Evolutionary conservation across 129 eudicot species (phyloP).

Genomic region (Erigeron canadensis): DNA sequence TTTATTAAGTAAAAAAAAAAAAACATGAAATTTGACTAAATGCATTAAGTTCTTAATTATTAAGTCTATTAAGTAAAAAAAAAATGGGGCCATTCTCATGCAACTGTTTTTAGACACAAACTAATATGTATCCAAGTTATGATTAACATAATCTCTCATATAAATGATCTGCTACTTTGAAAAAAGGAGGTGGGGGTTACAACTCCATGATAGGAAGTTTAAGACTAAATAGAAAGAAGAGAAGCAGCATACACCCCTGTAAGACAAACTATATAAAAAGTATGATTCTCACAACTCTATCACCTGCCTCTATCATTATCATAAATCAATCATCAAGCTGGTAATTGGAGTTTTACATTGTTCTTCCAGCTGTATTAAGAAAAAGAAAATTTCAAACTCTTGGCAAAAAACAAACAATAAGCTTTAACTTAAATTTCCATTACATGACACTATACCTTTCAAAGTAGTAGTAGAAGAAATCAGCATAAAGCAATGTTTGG

Average conservation of each 20-base stretch:
- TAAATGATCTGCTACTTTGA: constrained; percentile 23
- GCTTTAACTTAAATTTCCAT: not conserved
- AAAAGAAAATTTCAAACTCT: constrained; percentile 11
- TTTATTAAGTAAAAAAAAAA: no score
- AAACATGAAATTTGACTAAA: no score
- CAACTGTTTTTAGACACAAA: constrained; percentile 1
- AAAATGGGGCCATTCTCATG: no score
- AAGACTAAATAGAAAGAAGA: constrained; percentile 21
- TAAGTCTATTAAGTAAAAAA: no score
- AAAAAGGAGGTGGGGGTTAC: not conserved
- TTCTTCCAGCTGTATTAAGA: constrained; percentile 87
- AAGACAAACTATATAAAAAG: constrained; percentile 23
- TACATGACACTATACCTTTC: constrained; percentile 54
- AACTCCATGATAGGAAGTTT: constrained; percentile 23
- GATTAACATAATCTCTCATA: constrained; percentile 18
- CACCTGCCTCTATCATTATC: constrained; percentile 36
- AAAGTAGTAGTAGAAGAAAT: constrained; percentile 98
- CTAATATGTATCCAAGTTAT: constrained; percentile 17
- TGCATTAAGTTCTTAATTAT: no score
- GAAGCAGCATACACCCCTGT: constrained; percentile 25
- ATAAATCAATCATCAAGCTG: constrained; percentile 59
- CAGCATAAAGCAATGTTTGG: constrained; percentile 91
- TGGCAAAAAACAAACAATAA: not conserved
- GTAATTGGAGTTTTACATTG: constrained; percentile 81
- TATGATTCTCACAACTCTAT: constrained; percentile 32